Percentiles rank a stretch among this genome's conserved stretches.
Evolutionary conservation across 129 eudicot genomes (phyloP).

Genomic region (Escallonia rubra): DNA sequence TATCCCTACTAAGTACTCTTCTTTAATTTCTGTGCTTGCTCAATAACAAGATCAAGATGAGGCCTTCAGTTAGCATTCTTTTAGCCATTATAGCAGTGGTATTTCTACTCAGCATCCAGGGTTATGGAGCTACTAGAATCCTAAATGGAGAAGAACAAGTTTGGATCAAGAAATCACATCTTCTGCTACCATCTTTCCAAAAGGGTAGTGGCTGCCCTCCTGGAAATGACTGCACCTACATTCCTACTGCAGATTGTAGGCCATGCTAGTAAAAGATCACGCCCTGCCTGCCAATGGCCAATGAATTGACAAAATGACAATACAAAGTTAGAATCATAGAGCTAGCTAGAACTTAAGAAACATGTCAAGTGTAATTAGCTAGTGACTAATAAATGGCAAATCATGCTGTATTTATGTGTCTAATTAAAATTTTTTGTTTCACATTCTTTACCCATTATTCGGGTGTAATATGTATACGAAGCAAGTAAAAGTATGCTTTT

Average conservation of each 20-base stretch:
- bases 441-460: too few relatives aligned
- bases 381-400: too few relatives aligned
- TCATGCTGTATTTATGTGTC: too few relatives aligned
- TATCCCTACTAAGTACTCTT: not conserved
- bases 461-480: too few relatives aligned
- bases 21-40: not conserved
- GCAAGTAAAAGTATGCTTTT: too few relatives aligned
- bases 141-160: slow-evolving; percentile 20
- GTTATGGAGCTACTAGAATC: slow-evolving; percentile 21
- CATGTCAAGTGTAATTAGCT: too few relatives aligned
- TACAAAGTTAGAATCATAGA: too few relatives aligned
- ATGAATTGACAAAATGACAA: too few relatives aligned
- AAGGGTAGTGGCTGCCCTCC: not conserved
- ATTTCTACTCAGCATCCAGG: not conserved
- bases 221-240: not conserved
- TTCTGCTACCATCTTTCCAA: not conserved
- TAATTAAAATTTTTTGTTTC: too few relatives aligned
- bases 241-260: not conserved
- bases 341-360: too few relatives aligned
- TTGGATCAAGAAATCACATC: not conserved
- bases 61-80: not conserved
- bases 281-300: too few relatives aligned
- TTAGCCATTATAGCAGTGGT: slow-evolving; percentile 2
- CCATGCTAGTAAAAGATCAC: not conserved
- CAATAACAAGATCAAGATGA: not conserved